Evolutionary conservation across 345 rosid genomes (phyloP).

Genomic region (Eutrema heterophyllum): DNA sequence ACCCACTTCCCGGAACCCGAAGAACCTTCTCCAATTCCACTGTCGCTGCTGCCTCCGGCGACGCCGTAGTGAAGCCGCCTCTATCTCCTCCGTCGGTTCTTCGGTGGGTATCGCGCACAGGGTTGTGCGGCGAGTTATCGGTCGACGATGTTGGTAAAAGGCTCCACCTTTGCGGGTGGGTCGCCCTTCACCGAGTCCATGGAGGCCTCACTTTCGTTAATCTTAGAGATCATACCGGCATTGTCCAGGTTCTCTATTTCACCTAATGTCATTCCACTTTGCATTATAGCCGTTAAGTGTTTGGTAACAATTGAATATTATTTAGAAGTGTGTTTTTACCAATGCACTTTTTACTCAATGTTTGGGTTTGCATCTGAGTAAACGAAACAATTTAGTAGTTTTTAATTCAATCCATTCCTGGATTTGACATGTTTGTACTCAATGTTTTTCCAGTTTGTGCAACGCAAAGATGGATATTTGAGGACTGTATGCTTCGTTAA

Average conservation of each 20-base stretch:
- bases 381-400: background rate
- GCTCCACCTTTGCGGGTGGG: slow-evolving; percentile 96
- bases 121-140: slow-evolving; percentile 62
- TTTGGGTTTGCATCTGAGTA: background rate
- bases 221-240: slow-evolving; percentile 94
- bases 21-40: slow-evolving; percentile 31
- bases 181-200: slow-evolving; percentile 84
- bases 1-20: slow-evolving; percentile 16
- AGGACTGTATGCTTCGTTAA: background rate
- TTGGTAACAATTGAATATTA: background rate
- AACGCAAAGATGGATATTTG: background rate
- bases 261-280: background rate
- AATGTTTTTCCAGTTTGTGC: background rate
- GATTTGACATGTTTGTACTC: background rate
- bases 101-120: slow-evolving; percentile 68
- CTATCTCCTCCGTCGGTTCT: slow-evolving; percentile 34
- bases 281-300: background rate
- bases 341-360: background rate
- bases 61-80: slow-evolving; percentile 14
- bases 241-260: slow-evolving; percentile 58
- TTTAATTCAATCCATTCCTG: background rate
- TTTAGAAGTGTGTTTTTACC: background rate
- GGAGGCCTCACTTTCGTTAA: slow-evolving; percentile 90
- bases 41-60: slow-evolving; percentile 4
- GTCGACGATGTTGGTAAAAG: slow-evolving; percentile 61